Evolutionary conservation across 2,329 filamentous ascomycete species (phyloP), one percentile per base, ranked within the genome.

Genomic region (Xylaria sp.): DNA sequence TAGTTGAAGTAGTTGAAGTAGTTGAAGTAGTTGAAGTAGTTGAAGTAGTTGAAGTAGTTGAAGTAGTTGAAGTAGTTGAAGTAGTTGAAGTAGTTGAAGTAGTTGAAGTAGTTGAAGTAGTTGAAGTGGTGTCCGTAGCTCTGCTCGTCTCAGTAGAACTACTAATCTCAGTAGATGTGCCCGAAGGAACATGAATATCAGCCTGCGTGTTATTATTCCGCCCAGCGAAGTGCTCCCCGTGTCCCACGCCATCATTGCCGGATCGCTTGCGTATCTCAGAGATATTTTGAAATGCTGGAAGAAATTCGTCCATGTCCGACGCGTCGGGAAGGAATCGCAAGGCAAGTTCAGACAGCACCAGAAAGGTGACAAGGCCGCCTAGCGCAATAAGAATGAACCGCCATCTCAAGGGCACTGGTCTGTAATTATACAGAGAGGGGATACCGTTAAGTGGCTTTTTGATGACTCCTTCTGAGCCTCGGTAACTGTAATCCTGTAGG

Each of bases 321-420:
- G 63, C 68, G 23, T 75, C 62, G 18, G 78, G 78, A 6, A 80
- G 71, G 48, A 73, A 66, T 30, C 72, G 75, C 53, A 76, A 70
- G 1, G 75, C 73, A 28, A 77, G 39, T 63, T 76, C 76, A 32
- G 73, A 72, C 12, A 79, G 30, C 0, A 46, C 72, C 18, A 79
- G 68, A 13, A 78, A 69, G 39, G 69, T 18, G 13, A 73, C 36
- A 25, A 77, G 65, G 13, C 43, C 52, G 4, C 67, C 63, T 18
- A 74, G 57, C 4, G 76, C 41, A 15, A 43, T 23, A 9, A 72
- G 18, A 41, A 76, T 57, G 43, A 73, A 72, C 13, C 46, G 57
- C 62, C 60, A 63, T 60, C 69, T 70, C 30, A 77, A 56, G 4
- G 68, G 63, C 13, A 63, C 41, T 6, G 76, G 76, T 50, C 70